phyloP scores from a whole-genome alignment of 257 asterid species.

The Vinca minor region DNA sequence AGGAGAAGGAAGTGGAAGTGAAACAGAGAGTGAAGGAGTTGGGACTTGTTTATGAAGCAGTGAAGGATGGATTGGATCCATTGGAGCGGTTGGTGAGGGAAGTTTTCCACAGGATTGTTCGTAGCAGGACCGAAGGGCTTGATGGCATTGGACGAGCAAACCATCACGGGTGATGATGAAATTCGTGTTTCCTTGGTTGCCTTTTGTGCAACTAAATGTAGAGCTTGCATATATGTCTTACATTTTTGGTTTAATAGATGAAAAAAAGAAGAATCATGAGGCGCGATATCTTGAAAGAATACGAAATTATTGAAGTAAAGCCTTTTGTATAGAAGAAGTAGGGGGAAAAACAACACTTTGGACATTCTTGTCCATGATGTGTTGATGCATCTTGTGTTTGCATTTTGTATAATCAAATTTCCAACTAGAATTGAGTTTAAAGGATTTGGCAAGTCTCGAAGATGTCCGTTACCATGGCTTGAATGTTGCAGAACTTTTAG shows the following conservation, averaged over 20 bases:
- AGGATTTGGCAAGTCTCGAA: no score
- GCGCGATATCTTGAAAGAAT: conserved; percentile 19
- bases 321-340: conserved; percentile 18
- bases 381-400: conserved; percentile 16
- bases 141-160: conserved; percentile 32
- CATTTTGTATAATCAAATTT: no score
- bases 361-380: conserved; percentile 15
- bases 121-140: conserved; percentile 65
- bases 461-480: no score
- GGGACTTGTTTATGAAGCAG: conserved; percentile 32
- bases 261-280: conserved; percentile 16
- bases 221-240: conserved; percentile 20
- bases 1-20: conserved; percentile 60
- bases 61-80: conserved; percentile 68
- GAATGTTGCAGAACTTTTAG: no score
- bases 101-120: conserved; percentile 67
- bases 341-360: not conserved
- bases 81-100: conserved; percentile 73
- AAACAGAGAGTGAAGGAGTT: conserved; percentile 58
- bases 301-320: conserved; percentile 13
- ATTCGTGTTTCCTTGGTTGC: conserved; percentile 13
- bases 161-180: conserved; percentile 22
- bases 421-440: conserved; percentile 6
- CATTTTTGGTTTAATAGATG: conserved; percentile 18
- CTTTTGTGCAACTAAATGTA: conserved; percentile 22